Evolutionary conservation across 2,329 filamentous ascomycete species (phyloP).

Genomic region (Trichoderma oligosporum): DNA sequence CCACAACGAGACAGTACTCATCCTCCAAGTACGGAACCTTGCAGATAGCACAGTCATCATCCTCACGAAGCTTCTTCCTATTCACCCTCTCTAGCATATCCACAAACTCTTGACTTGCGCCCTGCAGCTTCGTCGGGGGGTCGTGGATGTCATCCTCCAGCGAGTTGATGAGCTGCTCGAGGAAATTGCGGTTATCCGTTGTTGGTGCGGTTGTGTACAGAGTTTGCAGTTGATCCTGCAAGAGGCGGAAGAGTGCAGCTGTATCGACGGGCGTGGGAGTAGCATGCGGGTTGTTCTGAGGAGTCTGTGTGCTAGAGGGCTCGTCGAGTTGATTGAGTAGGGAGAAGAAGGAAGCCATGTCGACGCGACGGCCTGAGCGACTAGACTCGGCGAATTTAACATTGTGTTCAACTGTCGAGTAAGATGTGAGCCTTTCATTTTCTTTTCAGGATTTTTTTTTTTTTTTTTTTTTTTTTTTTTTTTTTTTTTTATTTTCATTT

Average conservation of each 20-base stretch:
- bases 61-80: conserved; percentile 45
- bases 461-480: background rate
- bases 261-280: conserved; percentile 59
- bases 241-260: conserved; percentile 52
- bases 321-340: conserved; percentile 52
- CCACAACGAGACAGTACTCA: conserved; percentile 58
- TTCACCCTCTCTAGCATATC: conserved; percentile 57
- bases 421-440: background rate
- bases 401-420: conserved; percentile 57
- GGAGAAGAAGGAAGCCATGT: conserved; percentile 61
- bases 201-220: conserved; percentile 49
- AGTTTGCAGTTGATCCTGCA: conserved; percentile 56
- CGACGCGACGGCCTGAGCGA: conserved; percentile 49
- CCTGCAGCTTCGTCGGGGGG: conserved; percentile 50
- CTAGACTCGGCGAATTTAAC: conserved; percentile 45
- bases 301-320: conserved; percentile 32
- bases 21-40: conserved; percentile 60
- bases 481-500: background rate
- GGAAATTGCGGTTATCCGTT: conserved; percentile 46
- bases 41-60: conserved; percentile 60
- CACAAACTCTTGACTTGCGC: conserved; percentile 57
- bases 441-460: background rate
- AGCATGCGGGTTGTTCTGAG: conserved; percentile 52
- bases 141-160: conserved; percentile 50
- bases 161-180: conserved; percentile 45